Evolutionary conservation across 306 rosid species (phyloP).

Genomic region (Sicyos baderoa): DNA sequence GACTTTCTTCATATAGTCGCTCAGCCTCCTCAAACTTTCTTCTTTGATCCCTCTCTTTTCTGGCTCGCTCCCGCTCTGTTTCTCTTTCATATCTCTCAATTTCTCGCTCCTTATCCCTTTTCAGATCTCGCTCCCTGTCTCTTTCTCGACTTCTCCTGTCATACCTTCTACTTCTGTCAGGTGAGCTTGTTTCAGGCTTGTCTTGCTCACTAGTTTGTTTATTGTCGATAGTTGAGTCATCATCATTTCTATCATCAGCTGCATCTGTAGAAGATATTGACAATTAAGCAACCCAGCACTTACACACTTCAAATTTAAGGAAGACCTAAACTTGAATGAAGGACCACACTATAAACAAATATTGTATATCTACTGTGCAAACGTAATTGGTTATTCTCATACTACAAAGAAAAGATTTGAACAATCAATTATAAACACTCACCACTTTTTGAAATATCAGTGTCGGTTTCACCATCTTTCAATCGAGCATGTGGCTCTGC

Average conservation of each 20-base stretch:
- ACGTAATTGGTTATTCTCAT: background rate
- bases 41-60: slow-evolving; percentile 92
- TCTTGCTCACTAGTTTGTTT: slow-evolving; percentile 62
- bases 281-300: slow-evolving; percentile 9
- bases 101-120: slow-evolving; percentile 89
- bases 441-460: slow-evolving; percentile 55
- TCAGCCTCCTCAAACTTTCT: slow-evolving; percentile 85
- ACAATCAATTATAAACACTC: slow-evolving; percentile 24
- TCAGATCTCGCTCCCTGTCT: slow-evolving; percentile 78
- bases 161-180: slow-evolving; percentile 68
- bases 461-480: slow-evolving; percentile 70
- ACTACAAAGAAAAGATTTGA: background rate
- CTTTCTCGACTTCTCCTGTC: slow-evolving; percentile 83
- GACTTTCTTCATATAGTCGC: slow-evolving; percentile 70
- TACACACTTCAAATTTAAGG: background rate
- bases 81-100: slow-evolving; percentile 95
- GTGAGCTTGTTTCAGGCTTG: slow-evolving; percentile 63
- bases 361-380: background rate
- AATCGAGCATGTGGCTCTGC: slow-evolving; percentile 48
- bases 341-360: background rate
- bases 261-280: slow-evolving; percentile 39
- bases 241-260: slow-evolving; percentile 62
- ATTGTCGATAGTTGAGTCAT: slow-evolving; percentile 50
- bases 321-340: background rate
- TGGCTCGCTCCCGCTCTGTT: slow-evolving; percentile 85